A percentile compares a stretch with the other conserved stretches of the same genome.
These are phyloP conservation scores for Clarireedia homoeocarpa DNA, from an alignment of 2,329 filamentous ascomycete genomes.

Conservation along the genomic window DNA sequence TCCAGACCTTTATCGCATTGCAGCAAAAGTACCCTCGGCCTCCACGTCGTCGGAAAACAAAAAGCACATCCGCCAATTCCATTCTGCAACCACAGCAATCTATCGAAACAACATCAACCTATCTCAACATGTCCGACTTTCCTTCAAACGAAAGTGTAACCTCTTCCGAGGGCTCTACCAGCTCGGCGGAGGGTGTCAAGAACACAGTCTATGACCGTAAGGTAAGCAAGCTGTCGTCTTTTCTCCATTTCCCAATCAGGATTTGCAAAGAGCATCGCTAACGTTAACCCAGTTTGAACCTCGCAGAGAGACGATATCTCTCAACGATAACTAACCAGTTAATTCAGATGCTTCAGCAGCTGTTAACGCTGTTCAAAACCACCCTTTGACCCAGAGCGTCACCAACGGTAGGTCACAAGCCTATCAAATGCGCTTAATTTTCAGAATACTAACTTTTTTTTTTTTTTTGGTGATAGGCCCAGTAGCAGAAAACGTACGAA, in stretches of 20 bases:
- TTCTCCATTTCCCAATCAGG: neutral
- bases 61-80: neutral
- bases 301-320: neutral
- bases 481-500: constrained; percentile 50
- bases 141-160: constrained; percentile 3
- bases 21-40: neutral
- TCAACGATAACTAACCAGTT: constrained; percentile 16
- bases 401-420: constrained; percentile 23
- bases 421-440: constrained; percentile 3
- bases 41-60: neutral
- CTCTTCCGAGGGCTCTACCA: neutral
- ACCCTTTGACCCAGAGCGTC: constrained; percentile 27
- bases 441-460: constrained; percentile 10
- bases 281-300: neutral
- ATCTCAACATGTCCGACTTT: constrained; percentile 4
- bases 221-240: constrained; percentile 1
- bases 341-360: constrained; percentile 26
- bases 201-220: constrained; percentile 7
- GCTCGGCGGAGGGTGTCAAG: constrained; percentile 7
- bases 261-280: neutral
- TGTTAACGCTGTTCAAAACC: constrained; percentile 26
- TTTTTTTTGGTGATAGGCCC: too few species aligned
- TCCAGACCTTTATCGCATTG: neutral
- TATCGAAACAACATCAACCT: neutral
- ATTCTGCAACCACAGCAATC: neutral